phyloP scores from a whole-genome alignment of 208 protist genomes.

The Crithidia sp. region DNA sequence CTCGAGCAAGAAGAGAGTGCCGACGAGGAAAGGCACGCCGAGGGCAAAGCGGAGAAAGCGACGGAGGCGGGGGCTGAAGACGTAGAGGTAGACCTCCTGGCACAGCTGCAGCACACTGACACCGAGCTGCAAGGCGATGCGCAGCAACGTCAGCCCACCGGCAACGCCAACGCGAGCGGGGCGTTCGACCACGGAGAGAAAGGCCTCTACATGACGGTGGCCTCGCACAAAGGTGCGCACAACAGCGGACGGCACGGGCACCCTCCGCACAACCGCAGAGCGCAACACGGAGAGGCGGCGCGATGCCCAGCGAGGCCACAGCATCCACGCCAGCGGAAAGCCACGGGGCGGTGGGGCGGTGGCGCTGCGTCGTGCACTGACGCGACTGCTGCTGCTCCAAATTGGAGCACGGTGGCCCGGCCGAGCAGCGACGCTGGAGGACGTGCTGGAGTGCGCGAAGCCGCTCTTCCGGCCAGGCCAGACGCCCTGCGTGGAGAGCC shows the following conservation, averaged over 20 bases:
- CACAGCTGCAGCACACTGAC: conserved; percentile 26
- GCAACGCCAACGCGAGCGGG: conserved; percentile 12
- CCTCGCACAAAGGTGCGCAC: background rate
- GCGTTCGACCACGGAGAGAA: conserved; percentile 22
- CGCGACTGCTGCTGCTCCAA: background rate
- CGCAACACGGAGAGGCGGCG: background rate
- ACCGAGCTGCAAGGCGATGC: conserved; percentile 27
- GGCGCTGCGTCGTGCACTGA: background rate
- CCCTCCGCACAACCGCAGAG: background rate
- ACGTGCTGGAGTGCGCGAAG: background rate
- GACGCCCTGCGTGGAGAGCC: conserved; percentile 1
- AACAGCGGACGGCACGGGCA: conserved; percentile 6
- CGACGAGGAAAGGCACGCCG: conserved; percentile 36
- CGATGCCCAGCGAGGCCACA: conserved; percentile 9
- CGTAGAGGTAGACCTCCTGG: conserved; percentile 40
- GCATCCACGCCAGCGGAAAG: background rate
- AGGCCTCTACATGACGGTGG: background rate
- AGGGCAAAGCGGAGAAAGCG: conserved; percentile 45
- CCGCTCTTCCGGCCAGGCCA: background rate
- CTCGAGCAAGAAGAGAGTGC: conserved; percentile 40
- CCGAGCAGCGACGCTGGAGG: background rate
- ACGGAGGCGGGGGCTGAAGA: conserved; percentile 36
- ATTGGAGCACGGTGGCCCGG: background rate
- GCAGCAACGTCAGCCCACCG: conserved; percentile 8
- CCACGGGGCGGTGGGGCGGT: background rate